Conservation (phyloP, 208 protist genomes). For the Porcisia hertigi region DNA sequence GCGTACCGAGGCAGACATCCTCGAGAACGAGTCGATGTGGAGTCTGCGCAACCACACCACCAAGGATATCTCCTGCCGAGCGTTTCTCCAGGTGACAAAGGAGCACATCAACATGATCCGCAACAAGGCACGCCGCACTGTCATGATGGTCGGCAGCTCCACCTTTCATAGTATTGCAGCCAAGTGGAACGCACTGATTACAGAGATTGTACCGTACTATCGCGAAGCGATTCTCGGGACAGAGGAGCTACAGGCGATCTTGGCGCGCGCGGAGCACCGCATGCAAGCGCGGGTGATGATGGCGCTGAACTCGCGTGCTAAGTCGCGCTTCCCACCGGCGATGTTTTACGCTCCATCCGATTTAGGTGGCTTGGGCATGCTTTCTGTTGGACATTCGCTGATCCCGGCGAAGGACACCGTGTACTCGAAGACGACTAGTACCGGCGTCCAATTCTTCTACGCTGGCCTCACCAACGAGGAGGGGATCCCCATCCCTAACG, state of each 20-base stretch:
- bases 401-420: constrained; percentile 99
- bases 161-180: constrained; percentile 99
- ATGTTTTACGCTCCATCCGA: constrained; percentile 99
- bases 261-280: constrained; percentile 99
- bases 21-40: constrained; percentile 99
- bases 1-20: constrained; percentile 91
- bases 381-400: constrained; percentile 99
- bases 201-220: constrained; percentile 99
- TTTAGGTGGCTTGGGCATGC: constrained; percentile 99
- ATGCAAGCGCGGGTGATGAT: constrained; percentile 99
- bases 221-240: constrained; percentile 98
- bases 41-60: constrained; percentile 98
- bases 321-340: constrained; percentile 99
- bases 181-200: constrained; percentile 99
- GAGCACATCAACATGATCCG: constrained; percentile 96
- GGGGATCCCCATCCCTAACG: constrained; percentile 99
- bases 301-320: constrained; percentile 99
- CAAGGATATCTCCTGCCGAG: constrained; percentile 99
- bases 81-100: constrained; percentile 98
- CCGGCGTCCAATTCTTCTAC: constrained; percentile 99
- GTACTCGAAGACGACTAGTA: constrained; percentile 98
- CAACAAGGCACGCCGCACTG: constrained; percentile 98
- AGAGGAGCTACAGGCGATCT: constrained; percentile 97
- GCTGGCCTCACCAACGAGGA: constrained; percentile 98
- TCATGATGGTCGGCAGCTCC: constrained; percentile 99